Base-by-base conservation (phyloP, 2,329 filamentous ascomycete genomes). In the Dactylonectria macrodidyma region DNA sequence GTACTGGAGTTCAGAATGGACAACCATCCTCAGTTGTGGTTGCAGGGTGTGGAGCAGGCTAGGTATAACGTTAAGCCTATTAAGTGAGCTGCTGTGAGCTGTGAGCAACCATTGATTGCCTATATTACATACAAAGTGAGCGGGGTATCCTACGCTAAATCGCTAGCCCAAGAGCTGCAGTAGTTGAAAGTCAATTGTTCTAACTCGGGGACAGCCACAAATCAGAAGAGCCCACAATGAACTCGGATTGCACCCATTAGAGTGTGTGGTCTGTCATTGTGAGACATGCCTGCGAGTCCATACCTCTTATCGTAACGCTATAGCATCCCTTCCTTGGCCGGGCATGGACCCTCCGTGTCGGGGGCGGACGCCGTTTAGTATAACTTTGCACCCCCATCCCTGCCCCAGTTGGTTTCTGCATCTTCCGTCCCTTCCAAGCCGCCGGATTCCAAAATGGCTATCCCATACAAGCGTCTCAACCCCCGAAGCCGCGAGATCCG, bases 401-500 rank as follows among this genome's bases (percentile, higher is more conserved):
- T 50, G 47, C 22, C 47, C 12, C n/a, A 48, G 24, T 50, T 16
- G 10, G 24, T 30, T 50, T 50, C 46, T 30, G 47, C 47, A 50
- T 12, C 4, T 50, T 16, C 47, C 6, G 9, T 50, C 47, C 22
- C 47, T 30, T 22, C 47, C 24, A 50, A 30, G 47, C 47, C 10
- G 10, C 22, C 22, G 12, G 59, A 62, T 62, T 47, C 48, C 38
- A 62, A 54, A 51, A 62, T 62, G 59, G 34, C 26, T 12, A 44
- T 62, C 41, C n/a, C 59, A 33, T 71, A 71, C 57, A 66, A 56
- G n/a, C 68, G 68, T 46, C 52, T 72, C 22, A 64, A 54, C 52
- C 46, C 67, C 14, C 60, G 58, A 7, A 60, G 57, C 51, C 66
- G 71, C 62, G 79, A 80, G 69, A 71, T 80, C 26, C 79, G 79